A percentile compares a stretch with the other conserved stretches of the same genome.
Evolutionary conservation across 1,284 basidiomycete species (phyloP).

Genomic region (Apiotrichum gracile): DNA sequence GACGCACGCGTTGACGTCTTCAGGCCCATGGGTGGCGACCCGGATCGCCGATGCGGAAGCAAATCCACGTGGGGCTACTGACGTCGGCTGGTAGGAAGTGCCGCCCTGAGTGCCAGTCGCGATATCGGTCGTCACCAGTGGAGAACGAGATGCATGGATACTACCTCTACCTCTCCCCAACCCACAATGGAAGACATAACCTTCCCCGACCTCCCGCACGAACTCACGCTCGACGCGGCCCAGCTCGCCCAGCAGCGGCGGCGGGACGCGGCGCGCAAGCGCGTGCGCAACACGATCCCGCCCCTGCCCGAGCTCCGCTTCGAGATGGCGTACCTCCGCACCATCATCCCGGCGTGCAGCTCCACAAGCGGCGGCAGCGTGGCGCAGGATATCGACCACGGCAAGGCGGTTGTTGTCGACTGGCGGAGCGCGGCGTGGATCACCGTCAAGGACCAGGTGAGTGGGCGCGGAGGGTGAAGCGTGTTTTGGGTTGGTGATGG

Average conservation of each 20-base stretch:
- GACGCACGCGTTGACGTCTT: not conserved
- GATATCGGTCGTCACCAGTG: too few relatives aligned
- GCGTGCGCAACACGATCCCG: conserved; percentile 38
- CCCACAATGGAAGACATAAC: conserved; percentile 4
- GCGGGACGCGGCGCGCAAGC: conserved; percentile 30
- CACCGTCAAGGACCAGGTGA: conserved; percentile 45
- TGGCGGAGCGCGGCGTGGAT: conserved; percentile 40
- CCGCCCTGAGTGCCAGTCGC: too few relatives aligned
- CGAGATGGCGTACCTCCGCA: conserved; percentile 35
- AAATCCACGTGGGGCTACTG: not conserved
- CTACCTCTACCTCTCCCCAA: not conserved
- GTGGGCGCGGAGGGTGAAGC: too few relatives aligned
- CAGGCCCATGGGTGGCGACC: not conserved
- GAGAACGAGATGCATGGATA: too few relatives aligned
- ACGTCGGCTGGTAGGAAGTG: too few relatives aligned
- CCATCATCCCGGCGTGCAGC: conserved; percentile 30
- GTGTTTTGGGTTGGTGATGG: too few relatives aligned
- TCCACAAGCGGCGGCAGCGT: conserved; percentile 1
- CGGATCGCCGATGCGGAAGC: not conserved
- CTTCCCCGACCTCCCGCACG: conserved; percentile 24
- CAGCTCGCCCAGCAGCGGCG: conserved; percentile 13
- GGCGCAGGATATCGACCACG: conserved; percentile 20
- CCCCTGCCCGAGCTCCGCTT: conserved; percentile 45
- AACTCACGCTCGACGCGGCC: conserved; percentile 9
- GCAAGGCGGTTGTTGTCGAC: conserved; percentile 35